phyloP scores from a whole-genome alignment of 306 rosid genomes.

The Begonia loranthoides region DNA sequence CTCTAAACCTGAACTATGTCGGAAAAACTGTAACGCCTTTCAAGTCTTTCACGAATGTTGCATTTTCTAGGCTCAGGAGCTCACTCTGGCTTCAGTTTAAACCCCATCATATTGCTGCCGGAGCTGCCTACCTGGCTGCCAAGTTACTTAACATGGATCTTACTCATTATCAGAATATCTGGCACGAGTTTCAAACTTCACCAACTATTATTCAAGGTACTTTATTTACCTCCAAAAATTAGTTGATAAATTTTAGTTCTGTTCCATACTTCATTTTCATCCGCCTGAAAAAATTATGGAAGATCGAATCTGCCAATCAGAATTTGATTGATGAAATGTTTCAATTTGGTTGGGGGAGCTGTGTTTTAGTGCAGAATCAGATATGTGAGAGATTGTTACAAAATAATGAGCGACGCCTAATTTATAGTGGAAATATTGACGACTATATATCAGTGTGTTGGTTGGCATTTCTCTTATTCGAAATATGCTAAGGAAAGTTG shows the following conservation, averaged over 20 bases:
- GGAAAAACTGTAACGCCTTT: constrained; percentile 3
- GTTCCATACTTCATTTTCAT: too few species aligned
- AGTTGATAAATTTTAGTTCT: not conserved
- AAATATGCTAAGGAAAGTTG: too few species aligned
- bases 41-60: constrained; percentile 7
- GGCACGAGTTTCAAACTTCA: constrained; percentile 84
- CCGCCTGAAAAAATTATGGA: too few species aligned
- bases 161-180: constrained; percentile 46
- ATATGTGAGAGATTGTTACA: too few species aligned
- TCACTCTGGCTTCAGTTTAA: constrained; percentile 98
- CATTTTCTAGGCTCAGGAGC: constrained; percentile 73
- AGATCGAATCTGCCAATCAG: too few species aligned
- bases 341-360: too few species aligned
- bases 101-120: constrained; percentile 95
- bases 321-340: too few species aligned
- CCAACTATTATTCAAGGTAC: constrained; percentile 88
- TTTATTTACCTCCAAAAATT: not conserved
- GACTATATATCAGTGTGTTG: too few species aligned
- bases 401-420: too few species aligned
- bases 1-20: constrained; percentile 18
- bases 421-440: too few species aligned
- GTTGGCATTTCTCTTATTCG: too few species aligned
- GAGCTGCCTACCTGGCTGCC: constrained; percentile 87
- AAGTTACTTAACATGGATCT: constrained; percentile 74
- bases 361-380: too few species aligned